phyloP scores from a whole-genome alignment of 2,329 filamentous ascomycete genomes.

The Blastomyces parvus region DNA sequence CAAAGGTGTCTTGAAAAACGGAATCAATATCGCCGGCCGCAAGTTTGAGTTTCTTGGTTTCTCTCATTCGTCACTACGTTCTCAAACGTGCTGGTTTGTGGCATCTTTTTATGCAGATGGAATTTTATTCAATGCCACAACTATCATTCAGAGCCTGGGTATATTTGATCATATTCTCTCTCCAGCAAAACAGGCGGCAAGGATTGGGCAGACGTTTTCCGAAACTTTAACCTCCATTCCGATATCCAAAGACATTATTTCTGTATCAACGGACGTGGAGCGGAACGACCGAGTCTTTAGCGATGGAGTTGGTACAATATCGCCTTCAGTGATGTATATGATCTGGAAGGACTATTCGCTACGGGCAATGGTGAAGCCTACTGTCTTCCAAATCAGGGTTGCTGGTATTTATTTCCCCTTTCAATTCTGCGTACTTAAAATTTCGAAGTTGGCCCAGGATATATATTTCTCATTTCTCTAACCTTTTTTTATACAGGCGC shows the following conservation, averaged over 20 bases:
- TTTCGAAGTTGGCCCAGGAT: neutral
- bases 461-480: neutral
- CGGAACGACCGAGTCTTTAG: constrained; percentile 56
- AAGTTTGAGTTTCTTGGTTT: constrained; percentile 62
- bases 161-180: constrained; percentile 44
- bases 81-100: constrained; percentile 57
- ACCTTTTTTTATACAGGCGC: constrained; percentile 40
- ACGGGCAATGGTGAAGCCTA: constrained; percentile 20
- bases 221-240: constrained; percentile 59
- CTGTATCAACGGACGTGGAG: constrained; percentile 24
- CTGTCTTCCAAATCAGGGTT: constrained; percentile 60
- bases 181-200: constrained; percentile 50
- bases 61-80: constrained; percentile 66
- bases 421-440: neutral
- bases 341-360: constrained; percentile 44
- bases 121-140: constrained; percentile 25
- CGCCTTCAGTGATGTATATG: constrained; percentile 47
- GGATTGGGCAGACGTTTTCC: constrained; percentile 59
- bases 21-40: constrained; percentile 55
- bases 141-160: constrained; percentile 40
- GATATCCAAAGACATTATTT: constrained; percentile 26
- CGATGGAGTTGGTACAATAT: constrained; percentile 71
- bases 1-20: constrained; percentile 46
- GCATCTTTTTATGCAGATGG: constrained; percentile 36
- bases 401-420: constrained; percentile 38